Evolutionary conservation across 805 yeast genomes (phyloP).

Genomic region (Wickerhamomyces queroliae): DNA sequence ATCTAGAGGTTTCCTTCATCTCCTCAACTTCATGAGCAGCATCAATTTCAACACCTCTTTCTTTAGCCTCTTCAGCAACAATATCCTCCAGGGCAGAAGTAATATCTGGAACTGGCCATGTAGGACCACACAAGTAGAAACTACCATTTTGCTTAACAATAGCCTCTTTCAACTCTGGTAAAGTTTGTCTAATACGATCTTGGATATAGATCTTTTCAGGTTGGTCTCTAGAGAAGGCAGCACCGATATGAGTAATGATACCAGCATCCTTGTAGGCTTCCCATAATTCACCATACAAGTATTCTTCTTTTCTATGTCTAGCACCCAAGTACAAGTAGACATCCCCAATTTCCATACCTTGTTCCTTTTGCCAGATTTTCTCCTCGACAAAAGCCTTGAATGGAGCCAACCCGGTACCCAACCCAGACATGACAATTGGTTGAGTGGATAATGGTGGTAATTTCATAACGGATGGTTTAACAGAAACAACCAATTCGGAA

Average conservation of each 20-base stretch:
- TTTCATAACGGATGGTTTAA: conserved; percentile 96
- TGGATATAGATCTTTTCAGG: conserved; percentile 92
- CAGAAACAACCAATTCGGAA: conserved; percentile 84
- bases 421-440: conserved; percentile 94
- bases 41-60: conserved; percentile 63
- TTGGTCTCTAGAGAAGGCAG: conserved; percentile 97
- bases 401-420: conserved; percentile 97
- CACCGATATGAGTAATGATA: conserved; percentile 88
- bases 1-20: conserved; percentile 87
- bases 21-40: conserved; percentile 81
- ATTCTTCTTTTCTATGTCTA: conserved; percentile 92
- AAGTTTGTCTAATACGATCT: conserved; percentile 79
- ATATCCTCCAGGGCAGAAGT: conserved; percentile 86
- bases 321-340: conserved; percentile 87
- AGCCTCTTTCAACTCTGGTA: conserved; percentile 70
- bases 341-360: conserved; percentile 86
- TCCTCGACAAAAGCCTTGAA: conserved; percentile 97
- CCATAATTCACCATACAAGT: conserved; percentile 94
- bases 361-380: conserved; percentile 86
- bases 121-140: conserved; percentile 96
- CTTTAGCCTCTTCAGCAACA: conserved; percentile 62
- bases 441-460: conserved; percentile 81
- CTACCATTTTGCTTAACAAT: conserved; percentile 76
- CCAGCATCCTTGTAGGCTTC: conserved; percentile 95
- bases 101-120: conserved; percentile 98